A percentile compares a stretch with the other conserved stretches of the same genome.
These are phyloP conservation scores for Phytophthora cryptogea DNA, from an alignment of 352 stramenopile genomes.

Conservation along the genomic window DNA sequence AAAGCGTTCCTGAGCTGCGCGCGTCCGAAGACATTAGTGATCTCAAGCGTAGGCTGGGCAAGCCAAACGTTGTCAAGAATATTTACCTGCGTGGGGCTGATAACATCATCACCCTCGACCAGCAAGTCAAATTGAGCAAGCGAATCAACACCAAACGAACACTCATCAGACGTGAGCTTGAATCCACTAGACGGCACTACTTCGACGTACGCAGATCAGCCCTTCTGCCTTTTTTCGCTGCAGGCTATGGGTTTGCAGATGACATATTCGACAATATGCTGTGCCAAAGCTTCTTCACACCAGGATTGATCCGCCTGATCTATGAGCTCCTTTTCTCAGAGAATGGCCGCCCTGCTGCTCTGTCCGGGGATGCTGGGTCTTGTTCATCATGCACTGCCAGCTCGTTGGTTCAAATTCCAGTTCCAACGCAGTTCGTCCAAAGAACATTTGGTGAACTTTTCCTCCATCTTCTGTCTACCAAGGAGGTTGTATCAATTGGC, in stretches of 20 bases:
- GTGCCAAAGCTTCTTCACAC: slow-evolving; percentile 73
- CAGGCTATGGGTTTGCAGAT: slow-evolving; percentile 61
- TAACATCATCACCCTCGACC: slow-evolving; percentile 45
- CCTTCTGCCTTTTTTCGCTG: slow-evolving; percentile 66
- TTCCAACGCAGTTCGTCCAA: slow-evolving; percentile 44
- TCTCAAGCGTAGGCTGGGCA: slow-evolving; percentile 22
- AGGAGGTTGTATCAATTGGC: slow-evolving; percentile 56
- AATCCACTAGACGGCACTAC: slow-evolving; percentile 38
- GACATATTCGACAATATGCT: slow-evolving; percentile 80
- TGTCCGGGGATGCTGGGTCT: slow-evolving; percentile 5
- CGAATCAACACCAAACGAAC: slow-evolving; percentile 42
- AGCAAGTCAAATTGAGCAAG: slow-evolving; percentile 46
- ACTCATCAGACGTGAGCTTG: slow-evolving; percentile 47
- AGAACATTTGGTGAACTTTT: slow-evolving; percentile 65
- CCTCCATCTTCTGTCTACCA: slow-evolving; percentile 41
- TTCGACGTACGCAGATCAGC: slow-evolving; percentile 52
- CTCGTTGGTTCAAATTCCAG: slow-evolving; percentile 60
- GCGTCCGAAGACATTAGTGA: slow-evolving; percentile 18
- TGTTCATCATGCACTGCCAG: slow-evolving; percentile 32
- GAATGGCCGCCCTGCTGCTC: slow-evolving; percentile 38
- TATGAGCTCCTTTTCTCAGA: slow-evolving; percentile 71
- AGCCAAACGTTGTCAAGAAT: slow-evolving; percentile 32
- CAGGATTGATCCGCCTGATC: slow-evolving; percentile 62
- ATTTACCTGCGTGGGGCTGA: slow-evolving; percentile 32
- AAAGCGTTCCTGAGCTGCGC: slow-evolving; percentile 11